Evolutionary conservation across 257 asterid species (phyloP).

Genomic region (Parsonsia alboflavescens): DNA sequence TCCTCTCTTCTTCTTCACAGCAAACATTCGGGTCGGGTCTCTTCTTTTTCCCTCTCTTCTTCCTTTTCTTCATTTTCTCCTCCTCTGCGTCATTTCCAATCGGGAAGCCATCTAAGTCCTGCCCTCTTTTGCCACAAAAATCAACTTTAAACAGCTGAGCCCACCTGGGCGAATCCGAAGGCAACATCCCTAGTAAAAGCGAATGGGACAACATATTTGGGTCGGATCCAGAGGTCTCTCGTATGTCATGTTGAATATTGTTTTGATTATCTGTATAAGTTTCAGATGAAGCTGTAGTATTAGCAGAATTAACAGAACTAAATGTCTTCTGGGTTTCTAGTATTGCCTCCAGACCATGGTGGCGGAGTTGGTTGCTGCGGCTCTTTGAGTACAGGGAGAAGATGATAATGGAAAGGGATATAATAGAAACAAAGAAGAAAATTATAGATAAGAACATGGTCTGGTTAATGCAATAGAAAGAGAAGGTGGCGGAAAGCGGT

Average conservation of each 20-base stretch:
- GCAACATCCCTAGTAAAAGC: conserved; percentile 56
- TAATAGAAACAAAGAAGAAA: conserved; percentile 28
- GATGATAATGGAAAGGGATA: conserved; percentile 34
- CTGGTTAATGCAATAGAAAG: conserved; percentile 6
- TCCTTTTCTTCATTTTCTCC: conserved; percentile 42
- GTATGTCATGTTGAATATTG: background rate
- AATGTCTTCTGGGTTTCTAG: conserved; percentile 20
- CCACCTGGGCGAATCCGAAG: conserved; percentile 53
- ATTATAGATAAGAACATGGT: conserved; percentile 15
- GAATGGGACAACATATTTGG: conserved; percentile 44
- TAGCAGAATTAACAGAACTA: conserved; percentile 7
- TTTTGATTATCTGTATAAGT: conserved; percentile 12
- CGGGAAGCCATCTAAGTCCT: conserved; percentile 23
- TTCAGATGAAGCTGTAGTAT: conserved; percentile 24
- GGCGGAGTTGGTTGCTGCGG: conserved; percentile 15
- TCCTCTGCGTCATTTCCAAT: conserved; percentile 18
- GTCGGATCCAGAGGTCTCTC: conserved; percentile 20
- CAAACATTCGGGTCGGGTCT: conserved; percentile 35
- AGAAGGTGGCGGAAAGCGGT: conserved; percentile 19
- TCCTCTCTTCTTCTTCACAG: conserved; percentile 26
- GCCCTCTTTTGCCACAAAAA: conserved; percentile 31
- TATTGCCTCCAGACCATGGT: conserved; percentile 7
- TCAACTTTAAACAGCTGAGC: conserved; percentile 31
- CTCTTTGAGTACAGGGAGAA: conserved; percentile 36
- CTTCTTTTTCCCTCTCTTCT: conserved; percentile 66